Percentiles rank a stretch among this genome's conserved stretches.
Conservation (phyloP, 148 eudicot species). For the Amaranthus palmeri region DNA sequence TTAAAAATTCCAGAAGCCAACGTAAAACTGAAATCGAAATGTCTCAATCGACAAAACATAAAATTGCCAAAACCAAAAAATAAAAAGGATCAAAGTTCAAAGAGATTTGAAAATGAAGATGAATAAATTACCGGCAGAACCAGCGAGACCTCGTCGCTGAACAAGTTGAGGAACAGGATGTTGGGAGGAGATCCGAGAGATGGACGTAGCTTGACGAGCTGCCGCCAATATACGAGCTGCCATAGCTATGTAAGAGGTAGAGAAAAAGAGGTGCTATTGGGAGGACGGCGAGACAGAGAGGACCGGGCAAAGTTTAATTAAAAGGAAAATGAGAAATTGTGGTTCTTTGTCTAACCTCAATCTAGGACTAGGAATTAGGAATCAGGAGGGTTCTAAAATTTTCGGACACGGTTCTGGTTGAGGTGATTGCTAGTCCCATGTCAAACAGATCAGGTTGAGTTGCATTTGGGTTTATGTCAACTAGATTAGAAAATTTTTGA, state of each 20-base stretch:
- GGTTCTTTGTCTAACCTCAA: too few species aligned
- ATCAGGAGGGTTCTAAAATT: too few species aligned
- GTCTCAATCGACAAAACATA: background rate
- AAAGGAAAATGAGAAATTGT: background rate
- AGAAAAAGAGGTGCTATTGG: background rate
- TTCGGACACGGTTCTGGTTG: too few species aligned
- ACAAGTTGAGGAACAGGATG: conserved; percentile 32
- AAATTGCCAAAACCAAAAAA: background rate
- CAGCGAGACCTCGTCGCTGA: conserved; percentile 69
- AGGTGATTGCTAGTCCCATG: too few species aligned
- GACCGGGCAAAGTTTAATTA: background rate
- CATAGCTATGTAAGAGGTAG: conserved; percentile 30
- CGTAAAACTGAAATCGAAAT: background rate
- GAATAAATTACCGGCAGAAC: conserved; percentile 44
- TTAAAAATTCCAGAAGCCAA: background rate
- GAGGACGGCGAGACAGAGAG: background rate
- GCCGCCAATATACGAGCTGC: conserved; percentile 46
- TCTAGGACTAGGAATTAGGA: too few species aligned
- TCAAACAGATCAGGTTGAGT: too few species aligned
- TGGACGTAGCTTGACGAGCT: conserved; percentile 55
- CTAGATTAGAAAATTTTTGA: too few species aligned
- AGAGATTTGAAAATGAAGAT: background rate
- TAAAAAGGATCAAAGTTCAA: too few species aligned
- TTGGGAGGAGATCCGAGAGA: conserved; percentile 38
- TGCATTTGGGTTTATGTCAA: too few species aligned